phyloP scores from a whole-genome alignment of 1,284 basidiomycete species.

The Nidula niveotomentosa region DNA sequence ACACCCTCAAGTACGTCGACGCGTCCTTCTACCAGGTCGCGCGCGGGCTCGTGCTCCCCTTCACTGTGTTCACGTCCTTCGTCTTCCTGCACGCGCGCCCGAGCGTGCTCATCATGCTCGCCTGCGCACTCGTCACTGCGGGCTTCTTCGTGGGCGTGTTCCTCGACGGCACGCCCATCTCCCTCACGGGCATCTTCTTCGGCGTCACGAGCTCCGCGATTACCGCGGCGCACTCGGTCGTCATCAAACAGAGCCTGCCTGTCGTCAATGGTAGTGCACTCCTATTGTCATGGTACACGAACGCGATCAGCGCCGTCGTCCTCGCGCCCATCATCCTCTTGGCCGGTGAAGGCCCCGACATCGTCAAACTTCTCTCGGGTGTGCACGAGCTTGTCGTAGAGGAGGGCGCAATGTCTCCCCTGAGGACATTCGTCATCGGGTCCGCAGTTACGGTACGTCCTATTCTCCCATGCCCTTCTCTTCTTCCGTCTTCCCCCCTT shows the following conservation, averaged over 20 bases:
- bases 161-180: constrained; percentile 67
- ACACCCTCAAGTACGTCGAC: constrained; percentile 89
- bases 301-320: constrained; percentile 67
- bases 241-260: constrained; percentile 79
- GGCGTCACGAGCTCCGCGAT: constrained; percentile 78
- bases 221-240: constrained; percentile 81
- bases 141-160: constrained; percentile 88
- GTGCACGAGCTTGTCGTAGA: constrained; percentile 30
- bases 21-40: constrained; percentile 92
- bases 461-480: constrained; percentile 1
- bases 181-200: constrained; percentile 65
- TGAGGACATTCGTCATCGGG: constrained; percentile 75
- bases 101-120: constrained; percentile 65
- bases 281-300: constrained; percentile 83
- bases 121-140: constrained; percentile 73
- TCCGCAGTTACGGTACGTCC: constrained; percentile 69
- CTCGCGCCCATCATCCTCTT: constrained; percentile 69
- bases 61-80: constrained; percentile 81
- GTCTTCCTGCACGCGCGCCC: constrained; percentile 72
- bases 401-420: constrained; percentile 40
- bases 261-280: constrained; percentile 80
- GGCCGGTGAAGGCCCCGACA: constrained; percentile 66
- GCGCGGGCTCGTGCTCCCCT: constrained; percentile 83
- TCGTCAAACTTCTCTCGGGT: constrained; percentile 58
- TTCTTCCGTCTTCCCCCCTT: background rate